phyloP scores from a whole-genome alignment of 768 basidiomycete species.

The Mycena haematopus region DNA sequence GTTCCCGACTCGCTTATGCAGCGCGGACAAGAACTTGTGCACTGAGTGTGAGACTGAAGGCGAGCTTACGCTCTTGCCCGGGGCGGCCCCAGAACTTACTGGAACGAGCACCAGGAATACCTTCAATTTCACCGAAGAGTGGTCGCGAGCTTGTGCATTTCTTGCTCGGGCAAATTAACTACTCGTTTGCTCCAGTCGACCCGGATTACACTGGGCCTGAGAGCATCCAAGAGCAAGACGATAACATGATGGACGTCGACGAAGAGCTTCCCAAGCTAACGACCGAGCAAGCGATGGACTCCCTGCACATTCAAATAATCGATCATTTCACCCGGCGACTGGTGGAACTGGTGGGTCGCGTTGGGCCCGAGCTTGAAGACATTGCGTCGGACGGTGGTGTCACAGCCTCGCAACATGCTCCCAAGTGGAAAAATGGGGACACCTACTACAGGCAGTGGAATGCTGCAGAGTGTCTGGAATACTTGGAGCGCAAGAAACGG shows the following conservation, averaged over 20 bases:
- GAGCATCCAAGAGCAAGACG: conserved; percentile 33
- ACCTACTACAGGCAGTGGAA: conserved; percentile 58
- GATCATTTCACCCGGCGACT: conserved; percentile 72
- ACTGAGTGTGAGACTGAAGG: conserved; percentile 56
- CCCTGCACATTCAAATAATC: conserved; percentile 71
- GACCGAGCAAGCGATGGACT: conserved; percentile 66
- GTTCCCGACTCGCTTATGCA: conserved; percentile 66
- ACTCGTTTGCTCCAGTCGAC: conserved; percentile 48
- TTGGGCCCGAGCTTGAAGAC: conserved; percentile 52
- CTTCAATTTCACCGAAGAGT: conserved; percentile 19
- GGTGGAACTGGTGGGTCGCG: conserved; percentile 59
- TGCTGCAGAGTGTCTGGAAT: conserved; percentile 61
- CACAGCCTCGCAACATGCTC: conserved; percentile 62
- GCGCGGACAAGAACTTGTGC: conserved; percentile 72
- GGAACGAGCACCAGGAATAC: conserved; percentile 2
- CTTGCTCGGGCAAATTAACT: conserved; percentile 46
- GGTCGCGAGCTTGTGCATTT: conserved; percentile 25
- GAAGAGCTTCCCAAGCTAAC: conserved; percentile 51
- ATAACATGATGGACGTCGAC: conserved; percentile 74
- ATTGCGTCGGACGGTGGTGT: conserved; percentile 41
- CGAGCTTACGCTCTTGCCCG: conserved; percentile 35
- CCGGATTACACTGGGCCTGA: conserved; percentile 38
- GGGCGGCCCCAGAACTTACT: not conserved
- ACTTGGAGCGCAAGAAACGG: conserved; percentile 51
- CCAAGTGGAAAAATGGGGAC: conserved; percentile 46